Percentiles rank a stretch among this genome's conserved stretches.
Conservation (phyloP, 1,284 basidiomycete genomes). For the Microbotryum lychnidis-dioicae region DNA sequence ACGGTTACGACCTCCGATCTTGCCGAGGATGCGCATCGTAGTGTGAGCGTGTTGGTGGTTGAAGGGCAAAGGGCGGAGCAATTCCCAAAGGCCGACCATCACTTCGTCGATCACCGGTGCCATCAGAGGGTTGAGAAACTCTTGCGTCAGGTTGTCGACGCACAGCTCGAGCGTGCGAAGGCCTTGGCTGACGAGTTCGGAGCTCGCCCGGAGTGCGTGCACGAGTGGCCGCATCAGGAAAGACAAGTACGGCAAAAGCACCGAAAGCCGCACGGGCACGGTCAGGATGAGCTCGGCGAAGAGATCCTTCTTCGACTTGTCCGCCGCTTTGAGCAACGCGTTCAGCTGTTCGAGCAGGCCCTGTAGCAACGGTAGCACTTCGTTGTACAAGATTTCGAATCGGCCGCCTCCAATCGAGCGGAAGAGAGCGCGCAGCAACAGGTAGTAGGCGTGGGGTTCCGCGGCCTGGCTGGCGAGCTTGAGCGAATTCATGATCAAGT, state of each 20-base stretch:
- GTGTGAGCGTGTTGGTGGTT: constrained; percentile 89
- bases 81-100: constrained; percentile 86
- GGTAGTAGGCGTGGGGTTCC: constrained; percentile 87
- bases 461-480: constrained; percentile 83
- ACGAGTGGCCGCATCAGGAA: constrained; percentile 97
- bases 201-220: constrained; percentile 74
- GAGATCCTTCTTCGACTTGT: constrained; percentile 61
- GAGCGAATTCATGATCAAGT: constrained; percentile 95
- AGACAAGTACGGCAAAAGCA: constrained; percentile 87
- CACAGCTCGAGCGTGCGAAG: constrained; percentile 96
- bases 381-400: constrained; percentile 93
- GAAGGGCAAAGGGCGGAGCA: constrained; percentile 82
- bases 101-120: constrained; percentile 85
- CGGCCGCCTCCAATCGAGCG: constrained; percentile 95
- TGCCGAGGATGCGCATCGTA: constrained; percentile 92
- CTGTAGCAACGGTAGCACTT: constrained; percentile 88
- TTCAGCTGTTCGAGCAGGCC: constrained; percentile 96
- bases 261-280: constrained; percentile 89
- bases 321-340: constrained; percentile 71
- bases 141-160: constrained; percentile 97
- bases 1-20: constrained; percentile 91
- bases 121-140: constrained; percentile 95
- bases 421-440: constrained; percentile 89
- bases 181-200: constrained; percentile 91
- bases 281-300: constrained; percentile 97